Base-by-base conservation (phyloP, 2,329 filamentous ascomycete genomes). In the Beauveria sp. region DNA sequence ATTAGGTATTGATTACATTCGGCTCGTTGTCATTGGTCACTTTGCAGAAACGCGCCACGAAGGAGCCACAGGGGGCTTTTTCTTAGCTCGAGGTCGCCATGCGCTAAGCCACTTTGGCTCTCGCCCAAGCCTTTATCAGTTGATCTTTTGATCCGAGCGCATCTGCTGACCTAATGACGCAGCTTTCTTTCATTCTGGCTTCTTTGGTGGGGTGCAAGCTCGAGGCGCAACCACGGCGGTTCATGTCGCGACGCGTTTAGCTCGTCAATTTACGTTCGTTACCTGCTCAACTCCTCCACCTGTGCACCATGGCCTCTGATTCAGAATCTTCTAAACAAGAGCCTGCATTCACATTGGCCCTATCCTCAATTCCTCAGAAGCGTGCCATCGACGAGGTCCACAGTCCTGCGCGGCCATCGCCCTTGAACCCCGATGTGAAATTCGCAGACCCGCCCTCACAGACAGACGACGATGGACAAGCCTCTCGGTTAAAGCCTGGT, bases 331-430 rank as follows among this genome's bases (percentile, higher is more conserved):
- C 75, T 30, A 77, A 77, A 60, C 67, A 73, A 62, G 77, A 80
- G 66, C 65, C 74, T 20, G 78, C 75, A 7, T 74, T 77, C 30
- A 71, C 70, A 24, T 67, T 72, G 18, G 68, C 75, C 6, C 67
- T 75, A 71, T 75, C 79, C 55, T 79, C 79, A 10, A 75, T 87
- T 26, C 84, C 86, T 3, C 81, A 87, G 69, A 89, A 89, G 68
- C 85, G 87, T 62, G 76, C 79, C 24, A 78, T 88, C 34, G 87
- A 89, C 63, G 87, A 90, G 67, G 84, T 84, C 69, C 86, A 92
- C 72, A 81, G 81, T 63, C 89, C 89, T 5, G 80, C 85, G 14
- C 80, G 91, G 2, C 85, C 89, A 3, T 92, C 89, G 12, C 89
- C 89, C 30, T 81, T 92, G 64, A 92, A 92, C 67, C 85, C 86